Evolutionary conservation across 306 rosid species (phyloP), one percentile per base, ranked within the genome.

Genomic region (Vigna hirtella): DNA sequence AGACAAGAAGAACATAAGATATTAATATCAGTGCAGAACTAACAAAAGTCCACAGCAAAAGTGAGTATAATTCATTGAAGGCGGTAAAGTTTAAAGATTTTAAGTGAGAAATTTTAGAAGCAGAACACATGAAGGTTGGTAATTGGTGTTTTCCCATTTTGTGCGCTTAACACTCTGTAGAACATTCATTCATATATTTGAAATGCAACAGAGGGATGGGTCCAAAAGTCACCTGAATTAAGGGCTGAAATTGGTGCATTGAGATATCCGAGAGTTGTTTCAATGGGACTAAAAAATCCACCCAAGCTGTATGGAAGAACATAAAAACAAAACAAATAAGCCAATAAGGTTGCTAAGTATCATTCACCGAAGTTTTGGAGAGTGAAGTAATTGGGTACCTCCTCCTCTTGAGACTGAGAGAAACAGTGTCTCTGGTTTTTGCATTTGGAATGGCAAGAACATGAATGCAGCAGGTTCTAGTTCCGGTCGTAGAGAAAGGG

Each of bases 201-300:
- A 66, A 59, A 68, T 49, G 55, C 49, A 64, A 16, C 32, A 70
- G 34, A 36, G 50, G 36, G 48, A 74, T 13, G 43, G 40, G 40
- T 66, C 0, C 0, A 30, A 76, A 59, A 76, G 48, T 71, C 9
- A 82, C 85, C 86, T 72, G 86, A 77, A 66, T 76, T 72, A 71
- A 77, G 22, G 24, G 85, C 85, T 72, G 79, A 77, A 77, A 77
- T 26, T 34, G 71, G 45, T 2, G 32, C 15, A 18, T n/a, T 70
- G 59, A 75, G 72, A 26, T 52, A 77, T 75, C 52, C 70, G 69
- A 30, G 78, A 61, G 43, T n/a, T 76, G 81, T 70, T 6, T 36
- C 4, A 14, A 42, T 28, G 22, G 74, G 47, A 61, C 15, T 30
- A 50, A 74, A 52, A 50, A 59, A 48, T 48, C 32, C 16, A 47